Evolutionary conservation across 2,329 filamentous ascomycete genomes (phyloP).

Genomic region (Pseudopithomyces chartarum): DNA sequence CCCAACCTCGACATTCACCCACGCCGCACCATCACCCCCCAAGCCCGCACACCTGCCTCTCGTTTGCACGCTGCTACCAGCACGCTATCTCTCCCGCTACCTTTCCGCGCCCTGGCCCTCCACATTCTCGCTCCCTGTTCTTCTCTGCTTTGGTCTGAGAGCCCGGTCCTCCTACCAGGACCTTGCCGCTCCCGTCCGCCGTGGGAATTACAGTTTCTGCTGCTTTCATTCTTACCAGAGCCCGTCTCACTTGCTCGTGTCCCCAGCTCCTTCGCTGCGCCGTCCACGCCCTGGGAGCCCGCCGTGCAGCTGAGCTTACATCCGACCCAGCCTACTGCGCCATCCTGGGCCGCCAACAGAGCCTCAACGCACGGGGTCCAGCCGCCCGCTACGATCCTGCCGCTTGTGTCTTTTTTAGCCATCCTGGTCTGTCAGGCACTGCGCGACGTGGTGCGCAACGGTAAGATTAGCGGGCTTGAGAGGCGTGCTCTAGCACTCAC

Average conservation of each 20-base stretch:
- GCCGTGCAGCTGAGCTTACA: constrained; percentile 40
- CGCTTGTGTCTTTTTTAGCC: constrained; percentile 24
- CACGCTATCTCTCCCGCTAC: constrained; percentile 17
- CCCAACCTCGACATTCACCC: constrained; percentile 6
- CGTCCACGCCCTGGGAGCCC: constrained; percentile 22
- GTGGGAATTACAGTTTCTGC: constrained; percentile 22
- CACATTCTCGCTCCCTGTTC: constrained; percentile 35
- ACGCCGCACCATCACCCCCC: background rate
- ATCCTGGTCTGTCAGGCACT: constrained; percentile 35
- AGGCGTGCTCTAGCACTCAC: constrained; percentile 35
- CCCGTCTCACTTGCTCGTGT: constrained; percentile 24
- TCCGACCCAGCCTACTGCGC: constrained; percentile 29
- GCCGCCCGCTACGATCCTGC: constrained; percentile 23
- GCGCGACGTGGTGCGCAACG: constrained; percentile 42
- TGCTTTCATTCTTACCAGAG: constrained; percentile 30
- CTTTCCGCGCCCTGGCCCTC: constrained; percentile 34
- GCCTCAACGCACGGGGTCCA: constrained; percentile 31
- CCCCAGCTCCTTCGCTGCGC: constrained; percentile 22
- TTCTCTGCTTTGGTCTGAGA: constrained; percentile 28
- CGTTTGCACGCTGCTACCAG: constrained; percentile 31
- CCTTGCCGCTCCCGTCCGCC: constrained; percentile 25
- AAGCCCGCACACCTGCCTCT: constrained; percentile 15
- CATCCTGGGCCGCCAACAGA: constrained; percentile 34
- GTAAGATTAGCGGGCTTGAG: constrained; percentile 32
- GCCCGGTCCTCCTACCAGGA: constrained; percentile 26